phyloP scores from a whole-genome alignment of 345 rosid genomes.

The Aurinia saxatilis region DNA sequence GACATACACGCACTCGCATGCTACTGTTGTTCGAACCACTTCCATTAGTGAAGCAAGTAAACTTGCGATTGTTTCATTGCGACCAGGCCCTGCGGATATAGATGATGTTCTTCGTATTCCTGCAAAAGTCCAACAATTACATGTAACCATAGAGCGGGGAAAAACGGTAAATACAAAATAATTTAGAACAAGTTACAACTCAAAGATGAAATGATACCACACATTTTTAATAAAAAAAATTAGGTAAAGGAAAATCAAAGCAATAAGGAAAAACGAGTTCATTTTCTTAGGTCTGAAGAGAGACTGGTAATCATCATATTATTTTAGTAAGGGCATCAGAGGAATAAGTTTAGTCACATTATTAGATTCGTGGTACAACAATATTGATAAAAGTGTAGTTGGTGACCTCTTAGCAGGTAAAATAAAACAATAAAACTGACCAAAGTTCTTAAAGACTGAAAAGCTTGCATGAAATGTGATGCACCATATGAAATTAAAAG shows the following conservation, averaged over 20 bases:
- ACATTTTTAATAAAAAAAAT: not conserved
- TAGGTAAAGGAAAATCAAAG: not conserved
- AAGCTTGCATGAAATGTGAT: conserved; percentile 6
- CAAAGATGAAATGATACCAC: not conserved
- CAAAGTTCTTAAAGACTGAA: not conserved
- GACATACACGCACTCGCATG: conserved; percentile 97
- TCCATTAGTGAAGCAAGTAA: conserved; percentile 93
- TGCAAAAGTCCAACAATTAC: conserved; percentile 21
- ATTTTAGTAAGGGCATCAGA: not conserved
- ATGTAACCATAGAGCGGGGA: not conserved
- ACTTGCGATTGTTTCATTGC: conserved; percentile 87
- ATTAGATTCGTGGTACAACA: not conserved
- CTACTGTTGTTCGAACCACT: conserved; percentile 98
- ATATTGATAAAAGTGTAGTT: conserved; percentile 7
- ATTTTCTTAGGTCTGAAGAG: not conserved
- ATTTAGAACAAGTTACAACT: not conserved
- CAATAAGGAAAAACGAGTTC: not conserved
- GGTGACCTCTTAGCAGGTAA: not conserved
- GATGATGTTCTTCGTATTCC: conserved; percentile 64
- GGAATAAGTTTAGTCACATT: not conserved
- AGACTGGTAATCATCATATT: not conserved
- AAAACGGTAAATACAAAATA: conserved; percentile 1
- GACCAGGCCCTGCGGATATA: conserved; percentile 52
- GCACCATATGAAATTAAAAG: conserved; percentile 11
- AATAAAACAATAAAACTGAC: not conserved